Base-by-base conservation (phyloP, 768 basidiomycete genomes). In the Tulasnella sp. region DNA sequence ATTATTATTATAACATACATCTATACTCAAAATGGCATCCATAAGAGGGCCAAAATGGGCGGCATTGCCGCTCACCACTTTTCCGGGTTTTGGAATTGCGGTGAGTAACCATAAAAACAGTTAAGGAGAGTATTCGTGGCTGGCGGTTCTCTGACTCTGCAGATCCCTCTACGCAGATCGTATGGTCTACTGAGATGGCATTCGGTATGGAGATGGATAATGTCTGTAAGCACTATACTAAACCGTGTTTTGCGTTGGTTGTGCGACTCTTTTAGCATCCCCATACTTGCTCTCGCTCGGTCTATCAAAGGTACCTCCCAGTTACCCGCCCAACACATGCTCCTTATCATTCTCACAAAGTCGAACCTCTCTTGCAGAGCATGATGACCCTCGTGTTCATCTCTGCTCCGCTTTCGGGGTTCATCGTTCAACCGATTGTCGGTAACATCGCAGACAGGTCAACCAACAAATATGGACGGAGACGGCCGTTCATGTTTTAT, bases 271-370 rank as follows among this genome's bases (percentile, higher is more conserved):
- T 34, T 43, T 29, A 60, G 59, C 59, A 21, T 57, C 59, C 4
- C 59, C 59, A 25, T 60, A 56, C 31, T 41, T 60, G 53, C 27
- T 56, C 15, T 60, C 59, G 4, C 59, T 60, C 17, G 59, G 59
- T 12, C 22, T 60, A 15, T 46, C 59, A 11, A 59, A 43, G 53
- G 27, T 43, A 11, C 11, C 11, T 19, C n/a, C 11, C n/a, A 11
- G 10, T 10, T 11, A 43, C 11, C 41, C 41, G 41, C 41, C 41
- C n/a, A 43, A 43, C n/a, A 10, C n/a, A 19, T 43, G 41, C 11
- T 43, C n/a, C 41, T 43, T 19, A 43, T 19, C 41, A 43, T 19
- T 19, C n/a, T 43, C 41, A 11, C n/a, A n/a, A n/a, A n/a, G n/a
- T n/a, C n/a, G n/a, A n/a, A n/a, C n/a, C n/a, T n/a, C n/a, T 5